Evolutionary conservation across 2,329 filamentous ascomycete species (phyloP), one percentile per base, ranked within the genome.

Genomic region (Seiridium unicorne): DNA sequence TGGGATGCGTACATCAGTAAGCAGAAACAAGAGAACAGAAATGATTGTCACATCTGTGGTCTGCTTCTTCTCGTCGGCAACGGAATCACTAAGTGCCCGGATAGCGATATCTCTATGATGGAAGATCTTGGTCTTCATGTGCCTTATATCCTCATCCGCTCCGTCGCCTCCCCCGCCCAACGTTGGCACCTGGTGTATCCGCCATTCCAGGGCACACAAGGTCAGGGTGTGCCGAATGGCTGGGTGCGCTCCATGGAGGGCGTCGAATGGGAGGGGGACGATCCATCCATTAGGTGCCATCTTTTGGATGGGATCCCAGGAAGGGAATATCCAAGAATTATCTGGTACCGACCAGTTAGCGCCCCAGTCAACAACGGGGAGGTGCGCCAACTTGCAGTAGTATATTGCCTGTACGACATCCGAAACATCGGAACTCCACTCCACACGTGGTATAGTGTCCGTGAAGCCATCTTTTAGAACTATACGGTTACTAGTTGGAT

Each of bases 61-160:
- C 7, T 66, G 56, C 26, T 60, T 66, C 35, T 65, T 36, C 36
- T 66, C 65, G 2, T 36, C 48, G 18, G 57, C 58, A 8, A 75
- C 68, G 31, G 70, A 68, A 6, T 69, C 60, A 38, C 69, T 72
- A 3, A 75, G 65, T 7, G 68, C 65, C 18, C 64, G 70, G 47
- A 75, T 64, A 1, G 68, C 64, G 49, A 66, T 61, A 26, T 65
- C 70, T 6, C 68, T 18, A 18, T 58, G 55, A 26, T 58, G 36
- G 35, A 35, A 51, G 35, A 42, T 49, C 6, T 54, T 60, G 2
- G 59, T 49, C 26, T 34, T 46, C 10, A 42, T 61, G 5, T 31
- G 34, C 13, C 40, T 31, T n/a, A 47, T 26, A 49, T 62, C 18
- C 44, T 51, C 3, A 62, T 62, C 26, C 64, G 38, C n/a, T 34